A percentile compares a stretch with the other conserved stretches of the same genome.
phyloP scores from a whole-genome alignment of 441 rosid species.

The Erodium chrysanthum region DNA sequence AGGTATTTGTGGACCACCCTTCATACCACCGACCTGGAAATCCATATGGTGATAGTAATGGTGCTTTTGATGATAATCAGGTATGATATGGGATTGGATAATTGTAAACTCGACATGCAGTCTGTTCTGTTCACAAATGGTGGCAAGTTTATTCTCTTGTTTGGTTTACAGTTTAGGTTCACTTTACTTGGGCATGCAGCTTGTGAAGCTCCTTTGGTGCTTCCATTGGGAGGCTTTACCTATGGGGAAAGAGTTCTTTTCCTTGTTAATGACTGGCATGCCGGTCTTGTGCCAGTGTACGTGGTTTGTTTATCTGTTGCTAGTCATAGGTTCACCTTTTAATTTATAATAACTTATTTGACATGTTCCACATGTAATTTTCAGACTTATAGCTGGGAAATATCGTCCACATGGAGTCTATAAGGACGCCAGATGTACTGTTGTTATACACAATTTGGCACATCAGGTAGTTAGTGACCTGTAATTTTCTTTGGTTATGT shows the following conservation, averaged over 20 bases:
- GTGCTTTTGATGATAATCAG: constrained; percentile 94
- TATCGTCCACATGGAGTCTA: constrained; percentile 80
- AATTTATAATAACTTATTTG: not conserved
- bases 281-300: constrained; percentile 86
- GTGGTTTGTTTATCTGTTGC: constrained; percentile 12
- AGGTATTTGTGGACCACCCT: constrained; percentile 85
- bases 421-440: constrained; percentile 72
- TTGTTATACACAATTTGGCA: constrained; percentile 80
- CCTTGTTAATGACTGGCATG: constrained; percentile 97
- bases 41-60: constrained; percentile 70
- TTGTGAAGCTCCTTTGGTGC: constrained; percentile 89
- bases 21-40: constrained; percentile 82
- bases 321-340: not conserved
- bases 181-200: constrained; percentile 90
- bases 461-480: constrained; percentile 52
- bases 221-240: constrained; percentile 81
- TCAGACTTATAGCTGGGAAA: constrained; percentile 83
- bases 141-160: constrained; percentile 23
- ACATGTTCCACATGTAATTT: not conserved
- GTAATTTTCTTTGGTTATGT: no score
- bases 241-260: constrained; percentile 88
- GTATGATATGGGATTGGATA: constrained; percentile 25
- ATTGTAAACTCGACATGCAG: not conserved
- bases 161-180: constrained; percentile 77
- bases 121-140: constrained; percentile 13